Evolutionary conservation across 2,329 filamentous ascomycete species (phyloP).

Genomic region (Thelonectria discophora): DNA sequence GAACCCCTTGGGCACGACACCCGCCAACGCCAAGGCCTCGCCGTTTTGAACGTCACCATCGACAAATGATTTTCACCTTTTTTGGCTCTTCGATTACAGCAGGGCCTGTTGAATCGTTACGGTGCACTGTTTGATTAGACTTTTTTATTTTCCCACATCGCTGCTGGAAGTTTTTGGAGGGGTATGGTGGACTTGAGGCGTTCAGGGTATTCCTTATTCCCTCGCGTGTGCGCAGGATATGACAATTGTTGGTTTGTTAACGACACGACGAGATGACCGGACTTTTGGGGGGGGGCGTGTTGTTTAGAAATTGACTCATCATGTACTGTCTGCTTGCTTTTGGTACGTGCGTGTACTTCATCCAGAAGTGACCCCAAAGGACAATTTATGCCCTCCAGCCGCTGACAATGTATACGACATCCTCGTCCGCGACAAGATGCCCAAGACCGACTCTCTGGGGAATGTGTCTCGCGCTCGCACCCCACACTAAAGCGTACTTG

Average conservation of each 20-base stretch:
- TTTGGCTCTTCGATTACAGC: slow-evolving; percentile 23
- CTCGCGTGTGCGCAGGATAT: slow-evolving; percentile 32
- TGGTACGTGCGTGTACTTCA: background rate
- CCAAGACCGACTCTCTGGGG: slow-evolving; percentile 90
- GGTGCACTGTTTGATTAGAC: slow-evolving; percentile 29
- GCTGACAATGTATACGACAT: slow-evolving; percentile 74
- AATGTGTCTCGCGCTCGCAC: slow-evolving; percentile 91
- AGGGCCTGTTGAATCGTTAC: slow-evolving; percentile 24
- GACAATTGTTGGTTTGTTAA: slow-evolving; percentile 38
- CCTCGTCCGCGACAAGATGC: slow-evolving; percentile 78
- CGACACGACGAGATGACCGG: slow-evolving; percentile 44
- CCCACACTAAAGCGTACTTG: slow-evolving; percentile 99
- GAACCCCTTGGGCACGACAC: slow-evolving; percentile 51
- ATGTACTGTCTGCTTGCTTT: slow-evolving; percentile 25
- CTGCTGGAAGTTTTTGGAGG: slow-evolving; percentile 31
- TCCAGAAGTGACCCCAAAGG: background rate
- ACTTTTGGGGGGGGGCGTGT: slow-evolving; percentile 26
- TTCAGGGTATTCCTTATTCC: slow-evolving; percentile 33
- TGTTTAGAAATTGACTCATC: slow-evolving; percentile 36
- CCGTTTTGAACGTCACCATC: slow-evolving; percentile 26
- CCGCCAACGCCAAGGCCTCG: slow-evolving; percentile 46
- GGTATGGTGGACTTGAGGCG: slow-evolving; percentile 32
- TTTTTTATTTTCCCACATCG: slow-evolving; percentile 24
- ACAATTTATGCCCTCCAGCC: slow-evolving; percentile 65
- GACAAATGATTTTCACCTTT: slow-evolving; percentile 14